Conservation (phyloP, 306 rosid genomes). For the Delonix regia region DNA sequence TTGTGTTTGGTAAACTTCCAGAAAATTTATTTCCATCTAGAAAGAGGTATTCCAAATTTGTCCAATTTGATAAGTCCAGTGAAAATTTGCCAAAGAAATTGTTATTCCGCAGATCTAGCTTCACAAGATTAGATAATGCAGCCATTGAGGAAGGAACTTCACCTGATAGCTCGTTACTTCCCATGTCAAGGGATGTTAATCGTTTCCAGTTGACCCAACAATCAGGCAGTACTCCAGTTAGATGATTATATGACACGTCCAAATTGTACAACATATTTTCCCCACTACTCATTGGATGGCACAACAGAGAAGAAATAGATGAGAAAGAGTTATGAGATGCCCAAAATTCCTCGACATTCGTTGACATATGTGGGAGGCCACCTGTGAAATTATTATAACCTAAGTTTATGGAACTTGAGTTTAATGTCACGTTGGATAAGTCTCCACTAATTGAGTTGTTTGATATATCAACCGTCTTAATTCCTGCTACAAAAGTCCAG, state of each 20-base stretch:
- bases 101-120: not conserved
- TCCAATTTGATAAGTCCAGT: not conserved
- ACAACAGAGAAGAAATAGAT: not conserved
- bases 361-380: slow-evolving; percentile 11
- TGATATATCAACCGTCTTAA: not conserved
- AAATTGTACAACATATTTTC: not conserved
- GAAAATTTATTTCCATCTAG: not conserved
- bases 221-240: not conserved
- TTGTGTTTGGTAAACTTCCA: not conserved
- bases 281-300: not conserved
- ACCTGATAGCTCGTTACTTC: slow-evolving; percentile 18
- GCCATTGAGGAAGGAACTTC: slow-evolving; percentile 12
- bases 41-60: not conserved
- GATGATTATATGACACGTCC: not conserved
- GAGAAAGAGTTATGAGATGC: not conserved
- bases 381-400: not conserved
- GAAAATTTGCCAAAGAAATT: slow-evolving; percentile 1
- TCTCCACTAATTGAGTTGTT: not conserved
- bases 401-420: not conserved
- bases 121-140: not conserved
- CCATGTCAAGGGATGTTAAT: not conserved
- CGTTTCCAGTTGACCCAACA: not conserved
- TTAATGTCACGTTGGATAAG: not conserved
- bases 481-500: not conserved
- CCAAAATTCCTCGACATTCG: not conserved